Evolutionary conservation across 192 early-diverging fungal genomes (phyloP), one percentile per base, ranked within the genome.

Genomic region (Funneliformis geosporum): DNA sequence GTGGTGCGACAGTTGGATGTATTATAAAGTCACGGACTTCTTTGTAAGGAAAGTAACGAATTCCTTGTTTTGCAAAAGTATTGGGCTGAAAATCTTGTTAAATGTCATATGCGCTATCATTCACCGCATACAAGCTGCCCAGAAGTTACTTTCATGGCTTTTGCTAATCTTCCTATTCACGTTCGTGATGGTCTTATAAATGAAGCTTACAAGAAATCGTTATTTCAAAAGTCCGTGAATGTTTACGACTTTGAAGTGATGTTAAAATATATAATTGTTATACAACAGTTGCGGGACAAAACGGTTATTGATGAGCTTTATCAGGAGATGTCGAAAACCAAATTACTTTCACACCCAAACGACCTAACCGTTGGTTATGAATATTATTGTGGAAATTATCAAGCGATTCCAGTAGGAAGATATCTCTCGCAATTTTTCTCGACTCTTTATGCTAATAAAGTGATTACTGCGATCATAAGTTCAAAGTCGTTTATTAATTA

Each of bases 201-300:
- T 74, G 11, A 47, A 4, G 43, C 50, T 59, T 18, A 59, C 23
- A 64, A 76, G 11, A 65, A 44, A 44, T 66, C 42, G 75, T 66
- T 43, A 18, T 1, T 5, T 42, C 1, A 65, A 28, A 33, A 33
- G 33, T 39, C 80, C 9, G 9, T 79, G 65, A 38, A 83, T 28
- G 9, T 79, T 23, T 27, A 78, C 79, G 46, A 86, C 64, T 62
- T 86, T 83, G 27, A 80, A 70, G 1, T 71, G 38, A 44, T 80
- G 40, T 47, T 82, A 74, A 82, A 84, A 82, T 23, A 76, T 79
- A 64, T 76, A 8, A 47, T 76, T 28, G 18, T 76, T 76, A 28
- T 46, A 2, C 61, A 65, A 6, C 62, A 62, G 5, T 11, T 65
- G 11, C 60, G 14, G 1, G 42, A 46, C 27, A 39, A 12, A 42